A percentile compares a stretch with the other conserved stretches of the same genome.
Conservation (phyloP, 257 asterid genomes). For the Solanum acaule region DNA sequence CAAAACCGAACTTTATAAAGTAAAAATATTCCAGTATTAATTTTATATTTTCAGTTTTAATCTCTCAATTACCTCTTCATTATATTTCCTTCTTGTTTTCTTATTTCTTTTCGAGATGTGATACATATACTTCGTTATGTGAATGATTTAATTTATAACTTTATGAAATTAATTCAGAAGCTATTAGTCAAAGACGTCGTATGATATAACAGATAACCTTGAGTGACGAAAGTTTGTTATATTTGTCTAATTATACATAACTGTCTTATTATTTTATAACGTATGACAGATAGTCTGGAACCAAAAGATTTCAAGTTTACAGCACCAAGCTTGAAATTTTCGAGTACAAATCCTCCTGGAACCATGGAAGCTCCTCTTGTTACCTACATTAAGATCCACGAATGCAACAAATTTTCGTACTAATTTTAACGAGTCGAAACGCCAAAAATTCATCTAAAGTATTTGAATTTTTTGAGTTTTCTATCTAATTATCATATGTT, state of each 20-base stretch:
- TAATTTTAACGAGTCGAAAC: too few relatives aligned
- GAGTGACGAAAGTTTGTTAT: too few relatives aligned
- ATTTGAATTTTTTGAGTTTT: too few relatives aligned
- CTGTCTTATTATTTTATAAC: too few relatives aligned
- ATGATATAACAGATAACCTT: too few relatives aligned
- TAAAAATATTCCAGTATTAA: neutral
- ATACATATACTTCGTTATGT: neutral
- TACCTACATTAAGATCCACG: constrained; percentile 2
- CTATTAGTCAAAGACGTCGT: too few relatives aligned
- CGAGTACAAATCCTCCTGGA: neutral
- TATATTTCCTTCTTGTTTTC: neutral
- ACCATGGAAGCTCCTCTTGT: neutral
- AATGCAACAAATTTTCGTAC: constrained; percentile 10
- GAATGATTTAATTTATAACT: neutral
- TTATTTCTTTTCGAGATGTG: neutral
- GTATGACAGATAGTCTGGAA: neutral
- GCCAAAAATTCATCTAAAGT: too few relatives aligned
- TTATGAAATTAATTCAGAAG: neutral
- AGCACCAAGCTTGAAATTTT: constrained; percentile 1
- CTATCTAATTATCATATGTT: too few relatives aligned
- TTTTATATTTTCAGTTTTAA: neutral
- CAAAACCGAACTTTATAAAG: neutral
- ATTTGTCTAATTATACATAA: too few relatives aligned
- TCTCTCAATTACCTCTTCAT: neutral
- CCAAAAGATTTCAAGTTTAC: constrained; percentile 6